These are phyloP conservation scores for Lachancea cidri DNA, from an alignment of 805 yeast species.

Conservation along the genomic window DNA sequence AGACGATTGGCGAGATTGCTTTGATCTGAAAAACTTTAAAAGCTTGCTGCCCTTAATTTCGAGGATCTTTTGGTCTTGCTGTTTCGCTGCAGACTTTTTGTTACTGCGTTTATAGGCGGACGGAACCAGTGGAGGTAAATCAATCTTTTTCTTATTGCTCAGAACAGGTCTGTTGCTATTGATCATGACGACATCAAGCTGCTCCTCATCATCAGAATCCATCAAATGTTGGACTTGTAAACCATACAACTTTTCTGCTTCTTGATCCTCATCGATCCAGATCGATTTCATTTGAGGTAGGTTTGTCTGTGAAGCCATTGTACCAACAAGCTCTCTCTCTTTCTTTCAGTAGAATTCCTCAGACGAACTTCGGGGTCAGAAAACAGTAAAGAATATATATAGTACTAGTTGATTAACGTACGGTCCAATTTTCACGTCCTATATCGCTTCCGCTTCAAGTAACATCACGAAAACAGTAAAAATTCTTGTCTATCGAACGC, in stretches of 20 bases:
- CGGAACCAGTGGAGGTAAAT: constrained; percentile 35
- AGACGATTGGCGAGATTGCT: constrained; percentile 10
- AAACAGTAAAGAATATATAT: constrained; percentile 1
- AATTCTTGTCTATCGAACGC: constrained; percentile 3
- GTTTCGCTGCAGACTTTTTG: constrained; percentile 6
- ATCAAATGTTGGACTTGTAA: constrained; percentile 27
- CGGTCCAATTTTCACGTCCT: not conserved
- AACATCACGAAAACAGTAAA: constrained; percentile 8
- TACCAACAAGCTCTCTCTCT: not conserved
- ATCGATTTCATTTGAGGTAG: constrained; percentile 38
- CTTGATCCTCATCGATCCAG: constrained; percentile 39
- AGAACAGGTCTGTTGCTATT: constrained; percentile 34
- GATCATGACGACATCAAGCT: constrained; percentile 29
- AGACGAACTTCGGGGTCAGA: not conserved
- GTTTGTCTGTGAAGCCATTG: constrained; percentile 8
- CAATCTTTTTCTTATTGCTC: constrained; percentile 32
- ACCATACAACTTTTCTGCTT: constrained; percentile 33
- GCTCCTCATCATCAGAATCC: constrained; percentile 24
- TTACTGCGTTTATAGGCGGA: constrained; percentile 9
- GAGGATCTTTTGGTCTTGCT: not conserved
- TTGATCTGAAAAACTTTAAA: constrained; percentile 29
- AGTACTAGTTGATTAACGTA: not conserved
- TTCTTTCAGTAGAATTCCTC: constrained; percentile 3
- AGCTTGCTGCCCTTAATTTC: constrained; percentile 9
- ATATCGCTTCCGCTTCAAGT: constrained; percentile 11